Evolutionary conservation across 768 basidiomycete genomes (phyloP).

Genomic region (Suillus placidus): DNA sequence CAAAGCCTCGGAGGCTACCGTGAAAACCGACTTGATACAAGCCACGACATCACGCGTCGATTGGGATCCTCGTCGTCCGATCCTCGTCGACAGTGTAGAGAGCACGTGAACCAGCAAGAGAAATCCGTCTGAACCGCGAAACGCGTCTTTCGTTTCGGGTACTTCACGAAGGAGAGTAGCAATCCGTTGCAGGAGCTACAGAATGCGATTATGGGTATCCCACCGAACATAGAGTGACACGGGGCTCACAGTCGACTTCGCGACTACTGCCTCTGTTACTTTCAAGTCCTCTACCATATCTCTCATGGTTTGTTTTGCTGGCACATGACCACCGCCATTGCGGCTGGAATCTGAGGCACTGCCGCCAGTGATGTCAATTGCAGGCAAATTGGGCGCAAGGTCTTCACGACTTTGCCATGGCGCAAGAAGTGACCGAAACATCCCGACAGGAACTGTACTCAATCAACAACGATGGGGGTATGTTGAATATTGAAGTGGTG

Average conservation of each 20-base stretch:
- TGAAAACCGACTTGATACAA: conserved; percentile 61
- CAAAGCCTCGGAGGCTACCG: conserved; percentile 67
- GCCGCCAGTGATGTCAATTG: background rate
- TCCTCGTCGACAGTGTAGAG: conserved; percentile 51
- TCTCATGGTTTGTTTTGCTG: conserved; percentile 56
- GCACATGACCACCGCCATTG: background rate
- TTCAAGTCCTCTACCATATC: conserved; percentile 73
- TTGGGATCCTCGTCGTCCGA: conserved; percentile 31
- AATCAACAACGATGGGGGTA: background rate
- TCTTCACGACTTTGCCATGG: conserved; percentile 6
- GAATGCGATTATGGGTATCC: background rate
- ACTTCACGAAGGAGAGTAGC: conserved; percentile 70
- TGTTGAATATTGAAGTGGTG: background rate
- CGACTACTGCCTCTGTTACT: conserved; percentile 46
- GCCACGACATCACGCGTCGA: conserved; percentile 49
- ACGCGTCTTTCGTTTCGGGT: conserved; percentile 66
- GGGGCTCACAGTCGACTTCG: conserved; percentile 55
- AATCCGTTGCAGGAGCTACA: conserved; percentile 66
- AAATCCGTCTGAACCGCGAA: conserved; percentile 83
- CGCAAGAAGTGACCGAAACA: conserved; percentile 12
- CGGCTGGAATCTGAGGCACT: background rate
- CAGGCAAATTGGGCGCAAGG: background rate
- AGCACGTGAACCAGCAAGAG: conserved; percentile 73
- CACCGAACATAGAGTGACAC: background rate
- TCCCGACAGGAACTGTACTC: background rate